Evolutionary conservation across 1,284 basidiomycete genomes (phyloP), one percentile per base, ranked within the genome.

Genomic region (Phaffia rhodozyma): DNA sequence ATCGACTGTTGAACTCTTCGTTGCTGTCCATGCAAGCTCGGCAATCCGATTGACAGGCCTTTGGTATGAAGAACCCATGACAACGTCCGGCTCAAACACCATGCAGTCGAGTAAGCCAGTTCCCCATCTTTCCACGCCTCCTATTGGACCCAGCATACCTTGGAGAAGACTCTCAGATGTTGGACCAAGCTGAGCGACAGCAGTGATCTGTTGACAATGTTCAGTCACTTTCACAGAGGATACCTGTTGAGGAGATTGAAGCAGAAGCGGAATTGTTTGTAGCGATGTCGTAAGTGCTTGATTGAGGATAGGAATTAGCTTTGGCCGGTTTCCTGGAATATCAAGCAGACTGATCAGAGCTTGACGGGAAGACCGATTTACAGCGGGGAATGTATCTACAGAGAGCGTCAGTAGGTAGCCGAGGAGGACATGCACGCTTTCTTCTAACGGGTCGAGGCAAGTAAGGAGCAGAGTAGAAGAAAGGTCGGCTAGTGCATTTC

Each of bases 91-190:
- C 0, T 78, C 78, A 66, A 93, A 82, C 69, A 89, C 84, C 32
- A 93, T 76, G 20, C 86, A 87, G 2, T 83, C 82, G 32, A 94
- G 79, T 1, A 94, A 72, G 52, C 83, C 81, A 84, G 86, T 90
- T 1, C 88, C 88, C 91, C 91, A 94, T 73, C 85, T 85, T 70
- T 93, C 88, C 23, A 94, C 84, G 0, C 86, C 84, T 5, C 91
- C 91, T 0, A 78, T 80, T 0, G 90, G 86, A 3, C 91, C 90
- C 0, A 93, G 79, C 5, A 94, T 3, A 69, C 49, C 54, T 66
- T 70, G 50, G 58, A 61, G 55, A 16, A 61, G 50, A 68, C n/a
- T 70, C 61, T 63, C 16, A 49, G 55, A n/a, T 70, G 66, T 4
- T 64, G 69, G 25, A 75, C 73, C 79, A 4, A 85, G 72, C 50